phyloP scores from a whole-genome alignment of 768 basidiomycete species.

The Boletus reticulatus region DNA sequence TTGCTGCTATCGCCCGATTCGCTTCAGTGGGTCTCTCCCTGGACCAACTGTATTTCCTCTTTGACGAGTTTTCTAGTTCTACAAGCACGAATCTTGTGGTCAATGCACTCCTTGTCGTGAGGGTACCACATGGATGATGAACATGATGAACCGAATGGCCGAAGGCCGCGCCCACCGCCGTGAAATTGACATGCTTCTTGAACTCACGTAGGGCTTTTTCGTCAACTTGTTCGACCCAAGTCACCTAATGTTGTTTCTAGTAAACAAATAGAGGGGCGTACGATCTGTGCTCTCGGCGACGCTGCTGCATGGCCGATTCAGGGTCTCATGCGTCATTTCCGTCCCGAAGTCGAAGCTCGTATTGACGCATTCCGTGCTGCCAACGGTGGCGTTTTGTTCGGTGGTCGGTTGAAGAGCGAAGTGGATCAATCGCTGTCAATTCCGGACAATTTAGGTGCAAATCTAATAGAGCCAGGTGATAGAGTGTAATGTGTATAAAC shows the following conservation, averaged over 20 bases:
- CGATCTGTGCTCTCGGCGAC: constrained; percentile 95
- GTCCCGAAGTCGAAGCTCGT: constrained; percentile 89
- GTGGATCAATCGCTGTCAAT: constrained; percentile 68
- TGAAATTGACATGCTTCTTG: constrained; percentile 98
- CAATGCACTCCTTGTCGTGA: constrained; percentile 95
- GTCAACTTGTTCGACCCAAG: background rate
- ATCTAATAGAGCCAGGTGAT: constrained; percentile 41
- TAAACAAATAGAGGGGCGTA: constrained; percentile 96
- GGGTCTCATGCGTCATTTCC: constrained; percentile 96
- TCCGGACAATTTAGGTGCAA: constrained; percentile 70
- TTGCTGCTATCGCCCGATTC: constrained; percentile 93
- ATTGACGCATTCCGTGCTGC: constrained; percentile 72
- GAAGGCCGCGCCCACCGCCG: constrained; percentile 87
- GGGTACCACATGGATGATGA: constrained; percentile 99
- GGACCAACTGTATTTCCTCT: background rate
- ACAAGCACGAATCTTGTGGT: constrained; percentile 98
- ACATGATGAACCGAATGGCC: constrained; percentile 98
- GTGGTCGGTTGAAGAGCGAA: constrained; percentile 70
- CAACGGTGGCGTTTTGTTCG: constrained; percentile 85
- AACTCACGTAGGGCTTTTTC: constrained; percentile 68
- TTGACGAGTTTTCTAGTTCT: constrained; percentile 58
- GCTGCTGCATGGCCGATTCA: constrained; percentile 99
- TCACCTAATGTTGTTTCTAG: constrained; percentile 36
- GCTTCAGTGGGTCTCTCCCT: constrained; percentile 49
- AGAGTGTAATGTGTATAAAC: constrained; percentile 20